phyloP scores from a whole-genome alignment of 768 basidiomycete species.

The Pleurotus tuoliensis region DNA sequence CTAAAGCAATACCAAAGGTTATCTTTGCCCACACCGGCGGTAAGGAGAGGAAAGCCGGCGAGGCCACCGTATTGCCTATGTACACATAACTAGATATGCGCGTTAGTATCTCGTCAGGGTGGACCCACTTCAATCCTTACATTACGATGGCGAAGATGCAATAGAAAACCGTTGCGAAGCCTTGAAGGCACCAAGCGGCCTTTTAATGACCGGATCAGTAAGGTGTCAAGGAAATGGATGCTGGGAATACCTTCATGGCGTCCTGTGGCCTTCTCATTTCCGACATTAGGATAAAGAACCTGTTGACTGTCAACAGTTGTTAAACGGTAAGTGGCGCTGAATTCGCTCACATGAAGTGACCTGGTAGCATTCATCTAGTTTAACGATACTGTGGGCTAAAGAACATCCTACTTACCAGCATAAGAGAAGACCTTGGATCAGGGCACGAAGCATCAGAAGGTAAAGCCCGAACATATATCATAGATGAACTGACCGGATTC shows the following conservation, averaged over 20 bases:
- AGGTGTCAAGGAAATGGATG: neutral
- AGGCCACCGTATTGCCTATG: slow-evolving; percentile 42
- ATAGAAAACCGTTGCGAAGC: slow-evolving; percentile 49
- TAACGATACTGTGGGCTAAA: too few species aligned
- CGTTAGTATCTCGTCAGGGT: neutral
- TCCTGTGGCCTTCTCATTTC: slow-evolving; percentile 50
- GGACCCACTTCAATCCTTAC: slow-evolving; percentile 10
- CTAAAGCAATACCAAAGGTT: slow-evolving; percentile 43
- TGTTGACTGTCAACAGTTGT: slow-evolving; percentile 11
- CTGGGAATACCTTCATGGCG: slow-evolving; percentile 45
- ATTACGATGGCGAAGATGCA: slow-evolving; percentile 38
- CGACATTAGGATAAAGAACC: slow-evolving; percentile 58
- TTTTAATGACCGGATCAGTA: slow-evolving; percentile 11
- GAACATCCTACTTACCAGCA: slow-evolving; percentile 29
- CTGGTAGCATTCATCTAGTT: slow-evolving; percentile 17
- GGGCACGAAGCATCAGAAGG: neutral
- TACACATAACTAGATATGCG: slow-evolving; percentile 34
- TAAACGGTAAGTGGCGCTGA: too few species aligned
- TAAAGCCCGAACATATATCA: neutral
- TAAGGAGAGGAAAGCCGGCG: slow-evolving; percentile 44
- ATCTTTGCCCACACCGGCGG: slow-evolving; percentile 47
- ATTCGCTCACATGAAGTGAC: slow-evolving; percentile 47
- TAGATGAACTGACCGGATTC: slow-evolving; percentile 36
- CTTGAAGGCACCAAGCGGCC: slow-evolving; percentile 55
- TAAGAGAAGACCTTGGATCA: slow-evolving; percentile 41